Percentiles rank a stretch among this genome's conserved stretches.
phyloP scores from a whole-genome alignment of 768 basidiomycete species.

The Mycena polygramma region DNA sequence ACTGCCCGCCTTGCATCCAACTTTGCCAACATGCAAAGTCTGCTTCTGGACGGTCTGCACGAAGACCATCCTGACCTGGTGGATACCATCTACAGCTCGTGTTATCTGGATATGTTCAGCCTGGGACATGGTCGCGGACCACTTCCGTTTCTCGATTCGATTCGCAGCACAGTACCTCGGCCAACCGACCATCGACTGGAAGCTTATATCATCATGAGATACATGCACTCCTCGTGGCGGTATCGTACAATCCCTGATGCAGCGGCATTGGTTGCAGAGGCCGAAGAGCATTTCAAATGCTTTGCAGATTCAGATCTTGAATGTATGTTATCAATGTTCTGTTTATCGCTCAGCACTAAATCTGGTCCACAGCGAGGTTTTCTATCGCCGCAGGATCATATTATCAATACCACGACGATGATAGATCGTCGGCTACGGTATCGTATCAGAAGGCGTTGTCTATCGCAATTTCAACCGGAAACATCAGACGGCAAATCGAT shows the following conservation, averaged over 20 bases:
- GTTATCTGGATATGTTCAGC: background rate
- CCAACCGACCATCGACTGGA: background rate
- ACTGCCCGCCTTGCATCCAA: background rate
- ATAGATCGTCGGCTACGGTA: background rate
- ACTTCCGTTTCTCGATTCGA: background rate
- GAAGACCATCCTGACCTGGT: background rate
- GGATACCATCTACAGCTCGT: background rate
- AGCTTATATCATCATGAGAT: background rate
- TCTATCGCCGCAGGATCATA: background rate
- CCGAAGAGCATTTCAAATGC: background rate
- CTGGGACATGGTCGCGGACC: background rate
- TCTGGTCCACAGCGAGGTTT: background rate
- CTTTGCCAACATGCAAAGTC: conserved; percentile 1
- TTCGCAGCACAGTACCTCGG: background rate
- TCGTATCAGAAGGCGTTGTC: background rate
- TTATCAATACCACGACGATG: conserved; percentile 2
- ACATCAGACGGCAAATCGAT: background rate
- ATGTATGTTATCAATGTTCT: background rate
- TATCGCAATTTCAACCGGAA: background rate
- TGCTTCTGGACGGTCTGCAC: background rate
- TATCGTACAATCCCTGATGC: background rate
- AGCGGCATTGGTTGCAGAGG: background rate
- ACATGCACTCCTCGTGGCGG: background rate
- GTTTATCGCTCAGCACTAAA: background rate
- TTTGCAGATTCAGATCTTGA: background rate